Conservation (phyloP, 2,329 filamentous ascomycete genomes). For the Gnomoniopsis sp. region DNA sequence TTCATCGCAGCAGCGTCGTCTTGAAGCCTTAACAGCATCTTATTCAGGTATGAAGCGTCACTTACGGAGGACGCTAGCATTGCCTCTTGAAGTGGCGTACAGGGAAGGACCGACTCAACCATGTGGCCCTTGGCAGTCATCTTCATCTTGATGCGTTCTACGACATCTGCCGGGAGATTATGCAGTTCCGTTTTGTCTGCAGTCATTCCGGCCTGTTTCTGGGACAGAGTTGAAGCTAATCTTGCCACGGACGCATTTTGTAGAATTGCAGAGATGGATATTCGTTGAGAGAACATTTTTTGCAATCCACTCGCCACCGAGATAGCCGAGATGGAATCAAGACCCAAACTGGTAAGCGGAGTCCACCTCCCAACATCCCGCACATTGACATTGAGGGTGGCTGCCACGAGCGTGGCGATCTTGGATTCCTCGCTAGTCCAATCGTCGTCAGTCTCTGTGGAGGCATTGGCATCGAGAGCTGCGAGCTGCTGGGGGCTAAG, state of each 20-base stretch:
- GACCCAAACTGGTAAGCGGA: conserved; percentile 72
- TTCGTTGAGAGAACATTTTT: conserved; percentile 36
- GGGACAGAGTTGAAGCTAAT: conserved; percentile 41
- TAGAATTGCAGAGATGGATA: conserved; percentile 69
- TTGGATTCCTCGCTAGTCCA: conserved; percentile 54
- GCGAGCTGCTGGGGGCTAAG: conserved; percentile 44
- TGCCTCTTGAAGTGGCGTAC: conserved; percentile 82
- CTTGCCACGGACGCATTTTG: conserved; percentile 63
- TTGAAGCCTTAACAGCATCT: conserved; percentile 60
- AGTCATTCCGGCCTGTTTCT: not conserved
- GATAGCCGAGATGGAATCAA: conserved; percentile 84
- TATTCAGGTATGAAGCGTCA: conserved; percentile 65
- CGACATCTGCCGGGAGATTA: conserved; percentile 28
- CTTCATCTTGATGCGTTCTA: conserved; percentile 25
- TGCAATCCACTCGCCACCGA: conserved; percentile 58
- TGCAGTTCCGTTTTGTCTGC: not conserved
- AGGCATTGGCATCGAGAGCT: conserved; percentile 18
- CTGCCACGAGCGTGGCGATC: conserved; percentile 54
- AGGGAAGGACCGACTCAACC: conserved; percentile 65
- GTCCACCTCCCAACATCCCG: conserved; percentile 57
- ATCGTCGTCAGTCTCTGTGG: conserved; percentile 30
- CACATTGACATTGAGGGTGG: conserved; percentile 42
- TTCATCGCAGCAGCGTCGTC: conserved; percentile 48
- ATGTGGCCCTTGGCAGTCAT: conserved; percentile 30
- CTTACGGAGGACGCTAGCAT: conserved; percentile 66